Conservation (phyloP, 163 green algal genomes). For the Coccomyxa subellipsoidea region DNA sequence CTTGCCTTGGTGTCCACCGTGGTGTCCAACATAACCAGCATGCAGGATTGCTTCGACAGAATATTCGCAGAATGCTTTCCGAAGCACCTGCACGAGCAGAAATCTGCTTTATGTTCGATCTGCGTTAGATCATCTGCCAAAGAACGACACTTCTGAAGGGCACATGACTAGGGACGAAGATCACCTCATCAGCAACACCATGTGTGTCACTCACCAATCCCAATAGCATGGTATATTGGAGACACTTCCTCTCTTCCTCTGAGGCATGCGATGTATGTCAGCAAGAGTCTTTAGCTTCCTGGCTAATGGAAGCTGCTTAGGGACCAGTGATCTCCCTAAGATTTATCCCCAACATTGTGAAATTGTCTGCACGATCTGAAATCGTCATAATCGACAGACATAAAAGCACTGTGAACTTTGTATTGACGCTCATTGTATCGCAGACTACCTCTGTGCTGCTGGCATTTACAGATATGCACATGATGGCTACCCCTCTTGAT, state of each 20-base stretch:
- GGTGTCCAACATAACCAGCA: slow-evolving; percentile 43
- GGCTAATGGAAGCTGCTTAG: background rate
- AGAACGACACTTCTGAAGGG: too few relatives aligned
- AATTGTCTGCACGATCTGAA: too few relatives aligned
- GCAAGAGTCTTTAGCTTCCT: background rate
- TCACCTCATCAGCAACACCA: background rate
- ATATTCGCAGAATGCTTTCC: background rate
- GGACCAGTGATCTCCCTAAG: too few relatives aligned
- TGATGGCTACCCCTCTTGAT: background rate
- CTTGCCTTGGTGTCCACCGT: slow-evolving; percentile 32
- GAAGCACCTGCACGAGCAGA: background rate
- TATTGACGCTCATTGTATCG: background rate
- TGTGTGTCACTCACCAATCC: background rate
- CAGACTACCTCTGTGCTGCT: background rate
- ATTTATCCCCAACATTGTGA: too few relatives aligned
- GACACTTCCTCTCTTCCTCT: too few relatives aligned
- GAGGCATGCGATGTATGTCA: background rate
- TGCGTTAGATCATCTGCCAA: too few relatives aligned
- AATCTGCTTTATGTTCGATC: too few relatives aligned
- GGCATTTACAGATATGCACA: background rate
- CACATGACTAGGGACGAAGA: too few relatives aligned
- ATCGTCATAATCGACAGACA: background rate
- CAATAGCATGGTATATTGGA: background rate
- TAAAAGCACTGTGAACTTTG: background rate
- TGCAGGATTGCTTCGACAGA: slow-evolving; percentile 28